Evolutionary conservation across 768 basidiomycete species (phyloP), one percentile per base, ranked within the genome.

Genomic region (Termitomyces sp.): DNA sequence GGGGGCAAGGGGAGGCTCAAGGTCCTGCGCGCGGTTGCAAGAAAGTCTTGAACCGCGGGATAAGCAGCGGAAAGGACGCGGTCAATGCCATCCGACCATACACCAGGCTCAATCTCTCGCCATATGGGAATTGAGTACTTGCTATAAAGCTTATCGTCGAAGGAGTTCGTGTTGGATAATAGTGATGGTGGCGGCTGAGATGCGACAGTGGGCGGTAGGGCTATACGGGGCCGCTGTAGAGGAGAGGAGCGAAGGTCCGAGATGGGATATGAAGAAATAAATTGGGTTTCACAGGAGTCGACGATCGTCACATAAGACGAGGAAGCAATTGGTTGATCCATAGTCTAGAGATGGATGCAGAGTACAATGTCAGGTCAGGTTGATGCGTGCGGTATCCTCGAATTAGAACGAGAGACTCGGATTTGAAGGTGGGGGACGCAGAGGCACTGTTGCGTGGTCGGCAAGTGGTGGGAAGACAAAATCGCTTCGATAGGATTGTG

Each of bases 1-100:
- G 81, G 64, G 35, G 73, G 56, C 34, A 69, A 3, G 53, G 80
- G 72, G 58, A 82, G 69, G 11, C 62, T 69, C 66, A 72, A 70
- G 68, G 61, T 72, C 61, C 51, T 48, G 55, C 79, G 73, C 53
- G 77, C 75, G 40, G 70, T 70, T 4, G 68, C 65, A 62, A 87
- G 78, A 63, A 82, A 80, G 19, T 69, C 62, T 49, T 76, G 74
- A 5, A 86, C 83, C 29, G 73, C 71, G 17, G 82, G 81, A 40
- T 78, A 73, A 38, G 74, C 75, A 14, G 76, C 72, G 17, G 81
- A 82, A 62, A 80, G 73, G 23, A 79, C 69, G 31, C 74, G 55
- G 52, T 68, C 64, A 38, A 66, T 66, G 11, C 76, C 75, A 58
- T 77, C 71, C 12, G 66, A 66, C 72, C 72, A 77, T 17, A 80